These are phyloP conservation scores for Dothistroma pini DNA, from an alignment of 2,329 filamentous ascomycete species.

Conservation along the genomic window DNA sequence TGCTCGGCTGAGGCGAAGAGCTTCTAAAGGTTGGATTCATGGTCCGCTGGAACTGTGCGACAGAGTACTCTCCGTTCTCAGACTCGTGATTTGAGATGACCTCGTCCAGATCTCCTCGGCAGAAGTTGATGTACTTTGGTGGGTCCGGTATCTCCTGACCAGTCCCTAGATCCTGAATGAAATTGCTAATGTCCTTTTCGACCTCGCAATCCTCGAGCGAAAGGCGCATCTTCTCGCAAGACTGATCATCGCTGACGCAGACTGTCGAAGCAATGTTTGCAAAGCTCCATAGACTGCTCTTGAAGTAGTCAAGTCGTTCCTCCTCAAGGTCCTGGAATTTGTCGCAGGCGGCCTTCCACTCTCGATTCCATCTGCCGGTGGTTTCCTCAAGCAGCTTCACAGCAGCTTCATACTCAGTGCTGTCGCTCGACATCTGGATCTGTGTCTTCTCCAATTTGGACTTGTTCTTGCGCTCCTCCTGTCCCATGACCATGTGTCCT, in stretches of 20 bases:
- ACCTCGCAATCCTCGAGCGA: conserved; percentile 95
- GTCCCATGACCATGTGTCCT: conserved; percentile 99
- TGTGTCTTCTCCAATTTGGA: conserved; percentile 98
- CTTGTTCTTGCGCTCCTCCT: conserved; percentile 98
- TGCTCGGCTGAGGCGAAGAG: conserved; percentile 94
- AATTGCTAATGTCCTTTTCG: conserved; percentile 84
- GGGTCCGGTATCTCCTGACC: conserved; percentile 97
- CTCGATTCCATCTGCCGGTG: conserved; percentile 90
- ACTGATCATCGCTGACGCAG: conserved; percentile 90
- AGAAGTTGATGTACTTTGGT: conserved; percentile 98
- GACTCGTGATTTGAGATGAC: conserved; percentile 70
- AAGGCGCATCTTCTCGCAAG: conserved; percentile 92
- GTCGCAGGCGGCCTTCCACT: conserved; percentile 96
- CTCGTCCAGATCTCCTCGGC: conserved; percentile 78
- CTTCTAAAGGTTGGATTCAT: conserved; percentile 95
- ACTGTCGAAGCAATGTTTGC: conserved; percentile 96
- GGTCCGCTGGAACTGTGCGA: conserved; percentile 90
- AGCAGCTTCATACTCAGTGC: conserved; percentile 87
- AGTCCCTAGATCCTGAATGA: conserved; percentile 86
- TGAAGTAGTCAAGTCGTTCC: conserved; percentile 93
- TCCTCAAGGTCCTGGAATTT: conserved; percentile 99
- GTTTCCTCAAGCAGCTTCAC: conserved; percentile 94
- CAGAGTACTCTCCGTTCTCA: conserved; percentile 85
- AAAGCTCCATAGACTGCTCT: conserved; percentile 97
- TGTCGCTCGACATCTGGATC: conserved; percentile 86